Evolutionary conservation across 176 grass and related monocot genomes (phyloP).

Genomic region (Hyparrhenia diplandra): DNA sequence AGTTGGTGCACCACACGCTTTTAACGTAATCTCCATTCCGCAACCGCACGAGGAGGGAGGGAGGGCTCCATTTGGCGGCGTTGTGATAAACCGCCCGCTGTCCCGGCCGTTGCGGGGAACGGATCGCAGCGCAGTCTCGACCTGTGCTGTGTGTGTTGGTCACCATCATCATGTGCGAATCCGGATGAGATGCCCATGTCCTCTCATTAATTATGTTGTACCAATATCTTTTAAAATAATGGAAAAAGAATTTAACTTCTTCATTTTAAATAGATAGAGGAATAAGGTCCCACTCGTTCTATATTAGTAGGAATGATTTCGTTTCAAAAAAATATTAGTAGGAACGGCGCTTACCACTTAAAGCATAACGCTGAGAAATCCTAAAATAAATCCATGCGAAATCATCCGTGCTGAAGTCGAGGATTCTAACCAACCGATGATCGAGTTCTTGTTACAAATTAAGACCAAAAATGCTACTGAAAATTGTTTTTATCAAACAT

Average conservation of each 20-base stretch:
- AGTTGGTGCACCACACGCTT: constrained; percentile 45
- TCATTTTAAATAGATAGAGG: background rate
- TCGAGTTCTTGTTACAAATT: no score
- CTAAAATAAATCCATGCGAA: no score
- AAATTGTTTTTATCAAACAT: no score
- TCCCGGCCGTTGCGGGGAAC: constrained; percentile 7
- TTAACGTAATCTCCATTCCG: background rate
- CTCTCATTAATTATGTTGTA: background rate
- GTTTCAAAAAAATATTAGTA: no score
- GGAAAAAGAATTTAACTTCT: background rate
- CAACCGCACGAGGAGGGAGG: background rate
- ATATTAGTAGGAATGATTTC: no score
- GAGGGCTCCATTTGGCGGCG: constrained; percentile 72
- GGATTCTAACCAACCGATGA: no score
- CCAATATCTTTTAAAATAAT: background rate
- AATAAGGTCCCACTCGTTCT: no score
- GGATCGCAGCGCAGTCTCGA: background rate
- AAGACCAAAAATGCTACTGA: no score
- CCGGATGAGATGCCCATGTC: constrained; percentile 3
- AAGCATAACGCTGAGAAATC: no score
- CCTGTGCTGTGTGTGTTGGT: background rate
- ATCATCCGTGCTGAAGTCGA: no score
- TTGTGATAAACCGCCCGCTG: constrained; percentile 5
- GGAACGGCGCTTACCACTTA: no score
- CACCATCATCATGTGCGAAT: constrained; percentile 44